phyloP scores from a whole-genome alignment of 495 filamentous ascomycete genomes.

The Daldinia decipiens region DNA sequence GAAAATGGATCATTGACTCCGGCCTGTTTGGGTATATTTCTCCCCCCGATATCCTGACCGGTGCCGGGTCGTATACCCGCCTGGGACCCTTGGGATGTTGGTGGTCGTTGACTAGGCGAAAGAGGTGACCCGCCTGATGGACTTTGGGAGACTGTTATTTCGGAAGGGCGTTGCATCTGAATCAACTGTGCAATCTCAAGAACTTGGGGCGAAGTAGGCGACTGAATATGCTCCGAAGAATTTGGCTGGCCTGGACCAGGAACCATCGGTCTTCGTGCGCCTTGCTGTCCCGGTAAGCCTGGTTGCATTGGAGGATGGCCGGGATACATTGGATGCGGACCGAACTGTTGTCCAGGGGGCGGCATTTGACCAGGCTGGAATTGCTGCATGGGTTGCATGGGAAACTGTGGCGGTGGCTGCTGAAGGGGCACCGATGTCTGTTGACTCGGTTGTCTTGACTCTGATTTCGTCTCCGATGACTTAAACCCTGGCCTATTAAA shows the following conservation, averaged over 20 bases:
- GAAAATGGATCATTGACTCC: constrained; percentile 19
- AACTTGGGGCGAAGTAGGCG: constrained; percentile 34
- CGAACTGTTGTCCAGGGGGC: constrained; percentile 37
- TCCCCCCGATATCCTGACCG: constrained; percentile 7
- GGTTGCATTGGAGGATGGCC: constrained; percentile 38
- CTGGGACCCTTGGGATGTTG: constrained; percentile 26
- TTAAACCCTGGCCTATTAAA: constrained; percentile 46
- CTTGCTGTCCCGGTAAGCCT: constrained; percentile 29
- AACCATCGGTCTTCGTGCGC: constrained; percentile 11
- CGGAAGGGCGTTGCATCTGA: constrained; percentile 43
- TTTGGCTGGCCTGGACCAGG: constrained; percentile 20
- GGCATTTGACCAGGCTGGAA: constrained; percentile 42
- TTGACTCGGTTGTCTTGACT: constrained; percentile 25
- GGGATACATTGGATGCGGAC: constrained; percentile 39
- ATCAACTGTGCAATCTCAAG: constrained; percentile 42
- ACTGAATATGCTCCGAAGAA: constrained; percentile 6
- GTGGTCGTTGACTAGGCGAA: constrained; percentile 22
- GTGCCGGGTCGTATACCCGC: constrained; percentile 25
- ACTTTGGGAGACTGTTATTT: constrained; percentile 43
- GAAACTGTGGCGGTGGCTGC: constrained; percentile 31
- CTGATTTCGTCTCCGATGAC: constrained; percentile 30
- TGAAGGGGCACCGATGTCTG: constrained; percentile 25
- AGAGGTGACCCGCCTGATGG: constrained; percentile 17
- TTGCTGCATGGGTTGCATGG: constrained; percentile 25
- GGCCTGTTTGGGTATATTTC: background rate